Base-by-base conservation (phyloP, 2,329 filamentous ascomycete species). In the Aspergillus sp. region DNA sequence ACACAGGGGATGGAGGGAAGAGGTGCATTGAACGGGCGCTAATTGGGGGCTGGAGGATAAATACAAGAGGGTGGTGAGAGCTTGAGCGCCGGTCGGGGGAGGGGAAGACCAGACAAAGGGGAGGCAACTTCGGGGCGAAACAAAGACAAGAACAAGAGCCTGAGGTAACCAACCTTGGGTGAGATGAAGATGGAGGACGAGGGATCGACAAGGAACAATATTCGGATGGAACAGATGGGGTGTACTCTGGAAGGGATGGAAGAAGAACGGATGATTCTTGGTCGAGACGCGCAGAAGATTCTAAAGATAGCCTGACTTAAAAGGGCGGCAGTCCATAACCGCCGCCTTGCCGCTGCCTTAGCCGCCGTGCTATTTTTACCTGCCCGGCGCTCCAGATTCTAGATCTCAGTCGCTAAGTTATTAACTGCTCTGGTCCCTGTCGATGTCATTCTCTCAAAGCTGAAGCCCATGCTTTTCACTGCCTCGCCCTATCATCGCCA, bases 281-380 rank as follows among this genome's bases (percentile, higher is more conserved):
- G 57, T 62, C 59, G 62, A 63, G 60, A 61, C 63, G 59, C 67
- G 58, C 66, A 70, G 64, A 70, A 64, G 63, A 70, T 70, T 64
- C 69, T 71, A 67, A 73, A 69, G 65, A 72, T 70, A 70, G 67
- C 64, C 57, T 51, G 45, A 40, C 44, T 34, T 24, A n/a, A 24
- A 33, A 52, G 39, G 41, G 40, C 59, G 56, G 52, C 47, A 50
- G 58, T 27, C 49, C 33, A 22, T 54, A 50, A 39, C 59, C 59
- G 59, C 55, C 56, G 51, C 47, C 27, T 58, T 58, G 49, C 27
- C 51, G 42, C 33, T 34, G n/a, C 40, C 20, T 47, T 56, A 58
- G 51, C 52, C 56, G 59, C 56, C 44, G 30, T 44, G 46, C 59
- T 58, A 61, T 61, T 61, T 58, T 56, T 61, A 56, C 24, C n/a